These are phyloP conservation scores for Lichina pygmaea DNA, from an alignment of 495 filamentous ascomycete genomes.

Conservation along the genomic window DNA sequence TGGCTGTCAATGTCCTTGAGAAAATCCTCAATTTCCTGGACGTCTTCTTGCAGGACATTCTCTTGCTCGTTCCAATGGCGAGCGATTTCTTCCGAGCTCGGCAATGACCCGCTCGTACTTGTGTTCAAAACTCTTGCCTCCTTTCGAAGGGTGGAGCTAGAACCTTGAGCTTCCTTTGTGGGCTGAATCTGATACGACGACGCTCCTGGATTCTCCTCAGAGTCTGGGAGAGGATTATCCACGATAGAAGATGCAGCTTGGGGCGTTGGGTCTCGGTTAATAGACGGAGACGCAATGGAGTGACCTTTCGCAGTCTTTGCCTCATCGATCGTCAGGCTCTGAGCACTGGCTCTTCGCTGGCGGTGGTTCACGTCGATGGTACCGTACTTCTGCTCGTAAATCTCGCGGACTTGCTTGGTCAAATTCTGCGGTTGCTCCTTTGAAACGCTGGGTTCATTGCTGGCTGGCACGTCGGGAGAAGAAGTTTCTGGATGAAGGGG, in stretches of 20 bases:
- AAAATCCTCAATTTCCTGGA: slow-evolving; percentile 1
- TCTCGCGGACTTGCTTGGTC: slow-evolving; percentile 14
- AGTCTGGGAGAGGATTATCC: not conserved
- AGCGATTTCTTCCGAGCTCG: not conserved
- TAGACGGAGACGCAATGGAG: not conserved
- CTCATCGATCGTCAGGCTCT: not conserved
- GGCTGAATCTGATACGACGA: not conserved
- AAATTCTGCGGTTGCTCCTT: slow-evolving; percentile 5
- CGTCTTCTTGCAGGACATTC: slow-evolving; percentile 3
- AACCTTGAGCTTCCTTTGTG: not conserved
- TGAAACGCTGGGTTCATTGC: not conserved
- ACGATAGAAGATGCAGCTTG: not conserved
- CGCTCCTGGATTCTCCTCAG: not conserved
- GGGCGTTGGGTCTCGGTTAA: not conserved
- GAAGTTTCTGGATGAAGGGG: not conserved
- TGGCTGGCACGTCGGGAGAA: not conserved
- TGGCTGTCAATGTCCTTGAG: slow-evolving; percentile 1
- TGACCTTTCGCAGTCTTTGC: not conserved
- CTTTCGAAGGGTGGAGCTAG: not conserved
- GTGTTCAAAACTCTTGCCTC: not conserved
- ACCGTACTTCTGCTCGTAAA: slow-evolving; percentile 21
- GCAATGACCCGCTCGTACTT: not conserved
- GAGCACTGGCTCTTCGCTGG: slow-evolving; percentile 3
- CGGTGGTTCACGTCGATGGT: slow-evolving; percentile 16
- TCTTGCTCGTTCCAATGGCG: not conserved